A percentile compares a stretch with the other conserved stretches of the same genome.
Conservation (phyloP, 352 stramenopile species). For the Phytophthora chlamydospora region DNA sequence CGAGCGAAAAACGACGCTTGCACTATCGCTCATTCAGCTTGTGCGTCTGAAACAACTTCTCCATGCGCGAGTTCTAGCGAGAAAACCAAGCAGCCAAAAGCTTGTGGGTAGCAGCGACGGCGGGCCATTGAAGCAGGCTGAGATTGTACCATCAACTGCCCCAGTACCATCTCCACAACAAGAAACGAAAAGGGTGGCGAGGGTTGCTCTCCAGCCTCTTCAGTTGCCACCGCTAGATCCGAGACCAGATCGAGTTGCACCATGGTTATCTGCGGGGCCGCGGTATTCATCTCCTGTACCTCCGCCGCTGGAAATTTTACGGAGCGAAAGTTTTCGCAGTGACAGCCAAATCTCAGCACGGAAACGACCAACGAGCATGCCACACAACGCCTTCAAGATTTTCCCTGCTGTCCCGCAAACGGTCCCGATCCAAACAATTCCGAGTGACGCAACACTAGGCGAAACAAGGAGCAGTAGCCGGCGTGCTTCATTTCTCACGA, state of each 20-base stretch:
- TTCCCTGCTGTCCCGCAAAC: conserved; percentile 13
- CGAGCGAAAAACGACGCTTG: conserved; percentile 7
- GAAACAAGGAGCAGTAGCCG: conserved; percentile 2
- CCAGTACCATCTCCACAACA: background rate
- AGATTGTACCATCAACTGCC: background rate
- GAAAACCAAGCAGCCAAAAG: conserved; percentile 1
- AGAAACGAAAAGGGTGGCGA: conserved; percentile 3
- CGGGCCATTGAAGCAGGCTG: background rate
- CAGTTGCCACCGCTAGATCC: background rate
- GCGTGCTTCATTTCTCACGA: conserved; percentile 26
- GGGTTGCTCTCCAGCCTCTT: background rate
- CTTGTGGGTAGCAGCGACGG: background rate
- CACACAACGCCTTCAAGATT: conserved; percentile 20
- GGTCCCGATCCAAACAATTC: background rate
- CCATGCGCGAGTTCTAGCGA: conserved; percentile 13
- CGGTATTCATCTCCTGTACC: conserved; percentile 12
- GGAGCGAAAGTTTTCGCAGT: conserved; percentile 14
- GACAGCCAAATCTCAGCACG: conserved; percentile 18
- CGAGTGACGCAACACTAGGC: background rate
- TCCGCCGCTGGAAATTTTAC: background rate
- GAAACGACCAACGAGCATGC: background rate
- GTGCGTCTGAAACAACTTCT: conserved; percentile 27
- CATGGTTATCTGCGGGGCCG: conserved; percentile 1
- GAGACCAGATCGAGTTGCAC: background rate
- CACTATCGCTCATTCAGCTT: conserved; percentile 28